These are phyloP conservation scores for Didymella pinodella DNA, from an alignment of 2,329 filamentous ascomycete genomes.

Conservation along the genomic window DNA sequence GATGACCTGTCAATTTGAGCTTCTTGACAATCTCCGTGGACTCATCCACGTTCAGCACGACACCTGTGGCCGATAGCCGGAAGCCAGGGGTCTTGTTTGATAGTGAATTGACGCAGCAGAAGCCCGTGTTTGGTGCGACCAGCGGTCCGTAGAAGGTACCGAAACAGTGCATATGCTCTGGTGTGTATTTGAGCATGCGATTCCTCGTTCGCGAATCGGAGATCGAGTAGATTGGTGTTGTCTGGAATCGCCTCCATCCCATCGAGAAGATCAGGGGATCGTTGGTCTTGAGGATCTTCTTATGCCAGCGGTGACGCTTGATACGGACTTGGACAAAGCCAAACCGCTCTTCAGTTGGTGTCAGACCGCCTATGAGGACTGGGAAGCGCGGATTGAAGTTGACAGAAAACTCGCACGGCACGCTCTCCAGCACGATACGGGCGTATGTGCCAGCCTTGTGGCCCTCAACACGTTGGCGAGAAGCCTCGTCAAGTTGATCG, in stretches of 20 bases:
- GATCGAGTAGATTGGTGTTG: slow-evolving; percentile 90
- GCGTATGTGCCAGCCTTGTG: slow-evolving; percentile 92
- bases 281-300: slow-evolving; percentile 98
- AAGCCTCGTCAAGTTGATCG: slow-evolving; percentile 82
- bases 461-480: slow-evolving; percentile 85
- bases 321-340: slow-evolving; percentile 95
- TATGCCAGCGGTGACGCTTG: slow-evolving; percentile 98
- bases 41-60: slow-evolving; percentile 92
- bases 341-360: slow-evolving; percentile 92
- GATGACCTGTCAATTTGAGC: slow-evolving; percentile 90
- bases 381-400: slow-evolving; percentile 84
- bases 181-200: slow-evolving; percentile 98
- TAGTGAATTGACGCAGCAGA: slow-evolving; percentile 91
- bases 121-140: slow-evolving; percentile 93
- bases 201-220: slow-evolving; percentile 93
- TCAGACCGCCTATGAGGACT: slow-evolving; percentile 88
- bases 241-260: slow-evolving; percentile 95
- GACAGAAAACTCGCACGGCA: slow-evolving; percentile 87
- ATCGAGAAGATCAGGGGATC: slow-evolving; percentile 97
- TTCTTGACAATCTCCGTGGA: slow-evolving; percentile 99
- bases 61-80: slow-evolving; percentile 91
- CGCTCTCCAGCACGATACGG: slow-evolving; percentile 85
- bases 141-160: slow-evolving; percentile 94
- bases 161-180: slow-evolving; percentile 99
- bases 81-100: slow-evolving; percentile 86